Percentiles rank a stretch among this genome's conserved stretches.
Evolutionary conservation across 2,329 filamentous ascomycete genomes (phyloP).

Genomic region (Monilinia laxa): DNA sequence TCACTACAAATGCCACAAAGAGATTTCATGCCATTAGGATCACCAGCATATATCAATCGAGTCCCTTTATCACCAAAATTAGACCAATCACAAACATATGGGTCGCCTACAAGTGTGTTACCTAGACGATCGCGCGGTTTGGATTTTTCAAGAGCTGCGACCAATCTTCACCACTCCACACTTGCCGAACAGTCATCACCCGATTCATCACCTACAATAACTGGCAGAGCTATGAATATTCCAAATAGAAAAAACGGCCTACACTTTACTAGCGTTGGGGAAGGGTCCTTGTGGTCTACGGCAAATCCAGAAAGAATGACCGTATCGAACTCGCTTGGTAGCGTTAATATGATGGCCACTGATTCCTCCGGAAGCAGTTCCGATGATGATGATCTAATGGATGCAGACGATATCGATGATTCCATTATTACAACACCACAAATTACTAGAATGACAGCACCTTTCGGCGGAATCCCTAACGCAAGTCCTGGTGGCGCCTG

Average conservation of each 20-base stretch:
- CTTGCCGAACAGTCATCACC: conserved; percentile 85
- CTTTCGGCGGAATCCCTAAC: conserved; percentile 43
- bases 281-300: conserved; percentile 72
- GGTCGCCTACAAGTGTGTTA: conserved; percentile 82
- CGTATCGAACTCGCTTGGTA: conserved; percentile 67
- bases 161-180: conserved; percentile 92
- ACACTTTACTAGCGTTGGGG: conserved; percentile 53
- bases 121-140: conserved; percentile 85
- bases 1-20: conserved; percentile 67
- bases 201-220: conserved; percentile 84
- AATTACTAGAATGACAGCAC: conserved; percentile 58
- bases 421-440: conserved; percentile 82
- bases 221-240: conserved; percentile 66
- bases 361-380: conserved; percentile 74
- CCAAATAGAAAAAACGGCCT: conserved; percentile 50
- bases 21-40: conserved; percentile 44
- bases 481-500: conserved; percentile 60
- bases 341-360: conserved; percentile 64
- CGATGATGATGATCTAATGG: conserved; percentile 68
- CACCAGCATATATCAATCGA: conserved; percentile 55
- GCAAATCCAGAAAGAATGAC: conserved; percentile 67
- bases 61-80: conserved; percentile 80
- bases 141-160: conserved; percentile 90
- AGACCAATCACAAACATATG: conserved; percentile 80
- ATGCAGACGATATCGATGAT: conserved; percentile 73